Evolutionary conservation across 163 green algal genomes (phyloP).

Genomic region (Picocystis sp.): DNA sequence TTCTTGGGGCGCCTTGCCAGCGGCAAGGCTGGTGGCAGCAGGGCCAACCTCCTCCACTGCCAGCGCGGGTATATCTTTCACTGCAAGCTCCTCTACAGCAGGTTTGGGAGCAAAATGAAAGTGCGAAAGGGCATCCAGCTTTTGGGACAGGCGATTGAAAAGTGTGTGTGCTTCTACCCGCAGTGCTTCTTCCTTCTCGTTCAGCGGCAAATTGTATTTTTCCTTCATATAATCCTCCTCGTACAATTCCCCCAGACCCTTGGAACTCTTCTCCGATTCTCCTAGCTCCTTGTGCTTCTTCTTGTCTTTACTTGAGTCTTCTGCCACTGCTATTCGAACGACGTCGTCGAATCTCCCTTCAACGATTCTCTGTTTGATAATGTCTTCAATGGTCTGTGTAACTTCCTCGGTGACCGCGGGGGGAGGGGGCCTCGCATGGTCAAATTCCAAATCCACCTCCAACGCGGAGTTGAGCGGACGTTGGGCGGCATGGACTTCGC

Average conservation of each 20-base stretch:
- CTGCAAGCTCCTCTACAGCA: slow-evolving; percentile 68
- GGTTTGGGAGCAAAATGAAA: slow-evolving; percentile 66
- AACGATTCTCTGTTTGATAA: slow-evolving; percentile 56
- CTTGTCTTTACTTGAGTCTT: slow-evolving; percentile 19
- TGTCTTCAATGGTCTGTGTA: slow-evolving; percentile 49
- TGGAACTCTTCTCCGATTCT: slow-evolving; percentile 44
- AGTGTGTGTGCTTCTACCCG: slow-evolving; percentile 30
- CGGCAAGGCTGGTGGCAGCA: slow-evolving; percentile 25
- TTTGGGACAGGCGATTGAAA: slow-evolving; percentile 55
- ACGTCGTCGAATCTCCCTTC: slow-evolving; percentile 57
- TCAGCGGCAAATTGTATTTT: slow-evolving; percentile 11
- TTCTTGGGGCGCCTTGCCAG: slow-evolving; percentile 50
- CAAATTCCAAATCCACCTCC: slow-evolving; percentile 78
- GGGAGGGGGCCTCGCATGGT: slow-evolving; percentile 38
- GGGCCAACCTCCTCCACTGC: slow-evolving; percentile 73
- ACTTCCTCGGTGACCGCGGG: slow-evolving; percentile 55
- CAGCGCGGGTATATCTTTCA: slow-evolving; percentile 64
- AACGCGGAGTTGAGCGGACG: slow-evolving; percentile 64
- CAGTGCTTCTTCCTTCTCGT: slow-evolving; percentile 49
- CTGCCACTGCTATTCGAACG: slow-evolving; percentile 24
- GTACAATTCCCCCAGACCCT: slow-evolving; percentile 72
- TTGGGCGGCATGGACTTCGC: slow-evolving; percentile 32
- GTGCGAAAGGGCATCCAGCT: slow-evolving; percentile 76
- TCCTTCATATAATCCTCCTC: slow-evolving; percentile 47
- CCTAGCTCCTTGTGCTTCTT: slow-evolving; percentile 47